Conservation (phyloP, 768 basidiomycete species). For the Grammothele lineata region DNA sequence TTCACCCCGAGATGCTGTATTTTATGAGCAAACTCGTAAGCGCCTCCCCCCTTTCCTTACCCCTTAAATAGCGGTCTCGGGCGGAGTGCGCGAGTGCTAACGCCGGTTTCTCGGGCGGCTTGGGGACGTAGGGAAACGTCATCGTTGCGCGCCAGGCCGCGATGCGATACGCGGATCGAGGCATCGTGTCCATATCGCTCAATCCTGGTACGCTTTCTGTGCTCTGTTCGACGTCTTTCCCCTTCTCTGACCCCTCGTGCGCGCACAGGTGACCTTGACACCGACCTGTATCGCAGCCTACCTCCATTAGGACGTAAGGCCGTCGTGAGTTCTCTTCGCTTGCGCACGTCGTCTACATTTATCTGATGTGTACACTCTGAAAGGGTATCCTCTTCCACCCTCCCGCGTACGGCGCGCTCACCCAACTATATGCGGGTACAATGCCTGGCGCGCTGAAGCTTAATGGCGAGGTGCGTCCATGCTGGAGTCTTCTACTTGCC, state of each 20-base stretch:
- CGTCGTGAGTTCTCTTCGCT: not conserved
- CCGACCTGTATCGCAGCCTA: conserved; percentile 7
- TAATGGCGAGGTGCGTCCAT: conserved; percentile 37
- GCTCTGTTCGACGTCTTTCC: not conserved
- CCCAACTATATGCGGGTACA: conserved; percentile 32
- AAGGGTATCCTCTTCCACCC: conserved; percentile 11
- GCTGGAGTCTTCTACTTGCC: not conserved
- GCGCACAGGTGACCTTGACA: conserved; percentile 21
- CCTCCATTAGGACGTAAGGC: conserved; percentile 30
- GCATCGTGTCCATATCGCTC: conserved; percentile 39
- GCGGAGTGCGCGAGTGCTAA: too few species aligned
- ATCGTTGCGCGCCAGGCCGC: conserved; percentile 45
- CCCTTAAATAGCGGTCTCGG: not conserved
- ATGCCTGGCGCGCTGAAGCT: conserved; percentile 33
- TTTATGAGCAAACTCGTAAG: conserved; percentile 45
- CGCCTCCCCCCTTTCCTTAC: not conserved
- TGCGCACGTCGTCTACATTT: not conserved
- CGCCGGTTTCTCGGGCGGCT: not conserved
- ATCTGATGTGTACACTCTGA: not conserved
- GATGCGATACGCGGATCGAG: conserved; percentile 39
- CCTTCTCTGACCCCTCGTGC: not conserved
- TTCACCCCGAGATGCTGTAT: conserved; percentile 18
- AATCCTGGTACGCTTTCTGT: conserved; percentile 38
- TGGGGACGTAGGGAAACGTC: conserved; percentile 37
- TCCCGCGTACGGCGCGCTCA: conserved; percentile 26